Percentiles rank a stretch among this genome's conserved stretches.
Conservation (phyloP, 345 rosid genomes). For the Sonneratia alba region DNA sequence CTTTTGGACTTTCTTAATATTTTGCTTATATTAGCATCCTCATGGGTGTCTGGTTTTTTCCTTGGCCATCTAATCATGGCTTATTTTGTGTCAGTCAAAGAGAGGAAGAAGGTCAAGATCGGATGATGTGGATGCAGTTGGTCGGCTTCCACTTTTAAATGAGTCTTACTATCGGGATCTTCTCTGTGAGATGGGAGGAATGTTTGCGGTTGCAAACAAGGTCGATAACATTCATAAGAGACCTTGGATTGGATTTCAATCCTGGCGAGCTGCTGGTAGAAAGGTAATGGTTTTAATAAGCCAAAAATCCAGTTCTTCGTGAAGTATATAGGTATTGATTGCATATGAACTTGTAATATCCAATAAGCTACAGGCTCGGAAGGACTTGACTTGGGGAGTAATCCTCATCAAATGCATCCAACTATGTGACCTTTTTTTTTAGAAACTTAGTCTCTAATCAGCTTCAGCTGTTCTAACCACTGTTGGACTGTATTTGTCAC, state of each 20-base stretch:
- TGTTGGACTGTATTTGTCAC: neutral
- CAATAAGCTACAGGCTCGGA: neutral
- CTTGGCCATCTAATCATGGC: slow-evolving; percentile 10
- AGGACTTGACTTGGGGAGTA: neutral
- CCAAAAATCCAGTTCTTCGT: slow-evolving; percentile 5
- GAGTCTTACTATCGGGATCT: slow-evolving; percentile 48
- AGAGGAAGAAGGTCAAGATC: slow-evolving; percentile 72
- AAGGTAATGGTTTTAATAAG: slow-evolving; percentile 50
- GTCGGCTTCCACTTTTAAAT: slow-evolving; percentile 67
- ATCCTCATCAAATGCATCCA: neutral
- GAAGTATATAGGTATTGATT: neutral
- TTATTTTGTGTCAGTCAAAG: slow-evolving; percentile 42
- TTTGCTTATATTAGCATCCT: neutral
- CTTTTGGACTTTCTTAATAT: neutral
- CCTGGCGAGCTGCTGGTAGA: slow-evolving; percentile 96
- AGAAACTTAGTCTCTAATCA: neutral
- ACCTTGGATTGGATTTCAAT: slow-evolving; percentile 99
- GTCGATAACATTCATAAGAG: slow-evolving; percentile 86
- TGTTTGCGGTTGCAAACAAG: slow-evolving; percentile 83
- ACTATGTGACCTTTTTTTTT: neutral
- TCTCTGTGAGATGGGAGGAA: slow-evolving; percentile 93
- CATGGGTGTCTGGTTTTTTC: neutral
- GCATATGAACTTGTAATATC: neutral
- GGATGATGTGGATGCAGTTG: slow-evolving; percentile 88
- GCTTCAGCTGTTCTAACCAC: neutral